Evolutionary conservation across 2,329 filamentous ascomycete species (phyloP).

Genomic region (Esteya vermicola): DNA sequence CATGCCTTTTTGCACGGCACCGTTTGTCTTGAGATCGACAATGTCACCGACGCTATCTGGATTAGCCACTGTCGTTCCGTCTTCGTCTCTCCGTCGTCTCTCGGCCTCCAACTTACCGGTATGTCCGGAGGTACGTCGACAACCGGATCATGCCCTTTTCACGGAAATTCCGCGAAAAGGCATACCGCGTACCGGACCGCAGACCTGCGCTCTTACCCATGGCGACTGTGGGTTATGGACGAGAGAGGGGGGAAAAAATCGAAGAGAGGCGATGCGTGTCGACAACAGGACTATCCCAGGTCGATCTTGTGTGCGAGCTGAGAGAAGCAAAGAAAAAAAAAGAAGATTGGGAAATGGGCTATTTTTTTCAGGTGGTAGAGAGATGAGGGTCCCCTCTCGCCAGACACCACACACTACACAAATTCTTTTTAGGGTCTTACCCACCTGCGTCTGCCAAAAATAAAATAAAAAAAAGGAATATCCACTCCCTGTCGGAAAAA

Average conservation of each 20-base stretch:
- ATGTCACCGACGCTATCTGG: slow-evolving; percentile 77
- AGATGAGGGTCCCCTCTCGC: no score
- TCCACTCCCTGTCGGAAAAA: no score
- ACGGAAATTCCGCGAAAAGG: slow-evolving; percentile 90
- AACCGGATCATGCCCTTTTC: slow-evolving; percentile 88
- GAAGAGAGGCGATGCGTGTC: background rate
- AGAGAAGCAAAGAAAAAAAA: no score
- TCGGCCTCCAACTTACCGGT: slow-evolving; percentile 52
- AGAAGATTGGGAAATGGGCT: no score
- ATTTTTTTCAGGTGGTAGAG: no score
- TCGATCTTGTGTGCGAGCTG: slow-evolving; percentile 4
- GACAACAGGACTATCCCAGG: background rate
- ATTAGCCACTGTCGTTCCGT: no score
- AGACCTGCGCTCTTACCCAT: slow-evolving; percentile 85
- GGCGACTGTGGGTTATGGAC: slow-evolving; percentile 21
- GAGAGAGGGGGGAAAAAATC: background rate
- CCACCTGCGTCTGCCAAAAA: no score
- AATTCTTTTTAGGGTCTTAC: no score
- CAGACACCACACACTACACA: no score
- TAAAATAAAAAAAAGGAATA: no score
- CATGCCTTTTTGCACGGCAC: slow-evolving; percentile 98
- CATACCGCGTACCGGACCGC: slow-evolving; percentile 77
- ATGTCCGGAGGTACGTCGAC: slow-evolving; percentile 87
- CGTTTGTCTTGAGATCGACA: slow-evolving; percentile 97
- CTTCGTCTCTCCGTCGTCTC: background rate